Conservation (phyloP, 148 eudicot species). For the Suaeda aralocaspica region DNA sequence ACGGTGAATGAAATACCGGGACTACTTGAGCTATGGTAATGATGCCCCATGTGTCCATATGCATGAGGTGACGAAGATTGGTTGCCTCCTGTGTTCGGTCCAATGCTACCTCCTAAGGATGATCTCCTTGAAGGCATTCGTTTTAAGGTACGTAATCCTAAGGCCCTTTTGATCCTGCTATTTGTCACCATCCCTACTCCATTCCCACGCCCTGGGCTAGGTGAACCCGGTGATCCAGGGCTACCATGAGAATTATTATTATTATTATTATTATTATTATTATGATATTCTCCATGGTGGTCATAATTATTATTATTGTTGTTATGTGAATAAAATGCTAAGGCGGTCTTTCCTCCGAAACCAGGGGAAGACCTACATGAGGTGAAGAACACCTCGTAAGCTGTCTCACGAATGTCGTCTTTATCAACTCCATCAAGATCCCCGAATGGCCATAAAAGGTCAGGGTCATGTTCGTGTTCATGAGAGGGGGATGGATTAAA, state of each 20-base stretch:
- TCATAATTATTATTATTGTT: constrained; percentile 10
- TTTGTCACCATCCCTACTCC: constrained; percentile 77
- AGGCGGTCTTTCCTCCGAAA: constrained; percentile 61
- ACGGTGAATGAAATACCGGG: constrained; percentile 39
- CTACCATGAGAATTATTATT: constrained; percentile 18
- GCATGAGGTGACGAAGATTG: constrained; percentile 39
- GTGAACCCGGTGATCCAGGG: constrained; percentile 34
- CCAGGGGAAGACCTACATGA: constrained; percentile 90
- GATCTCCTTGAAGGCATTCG: constrained; percentile 41
- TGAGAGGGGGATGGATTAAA: background rate
- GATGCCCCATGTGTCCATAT: constrained; percentile 20
- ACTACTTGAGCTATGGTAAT: constrained; percentile 32
- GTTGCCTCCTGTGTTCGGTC: constrained; percentile 21
- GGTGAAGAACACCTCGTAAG: constrained; percentile 91
- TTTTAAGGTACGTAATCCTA: constrained; percentile 60
- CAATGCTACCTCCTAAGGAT: constrained; percentile 33
- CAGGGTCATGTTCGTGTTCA: constrained; percentile 18
- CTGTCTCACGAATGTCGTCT: constrained; percentile 65
- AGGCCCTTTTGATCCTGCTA: constrained; percentile 67
- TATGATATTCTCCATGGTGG: background rate
- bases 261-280: constrained; percentile 11
- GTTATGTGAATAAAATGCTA: constrained; percentile 33
- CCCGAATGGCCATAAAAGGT: constrained; percentile 59
- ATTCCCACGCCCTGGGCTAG: constrained; percentile 33
- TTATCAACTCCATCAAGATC: constrained; percentile 49